Evolutionary conservation across 352 stramenopile genomes (phyloP).

Genomic region (Globisporangium ultimum): DNA sequence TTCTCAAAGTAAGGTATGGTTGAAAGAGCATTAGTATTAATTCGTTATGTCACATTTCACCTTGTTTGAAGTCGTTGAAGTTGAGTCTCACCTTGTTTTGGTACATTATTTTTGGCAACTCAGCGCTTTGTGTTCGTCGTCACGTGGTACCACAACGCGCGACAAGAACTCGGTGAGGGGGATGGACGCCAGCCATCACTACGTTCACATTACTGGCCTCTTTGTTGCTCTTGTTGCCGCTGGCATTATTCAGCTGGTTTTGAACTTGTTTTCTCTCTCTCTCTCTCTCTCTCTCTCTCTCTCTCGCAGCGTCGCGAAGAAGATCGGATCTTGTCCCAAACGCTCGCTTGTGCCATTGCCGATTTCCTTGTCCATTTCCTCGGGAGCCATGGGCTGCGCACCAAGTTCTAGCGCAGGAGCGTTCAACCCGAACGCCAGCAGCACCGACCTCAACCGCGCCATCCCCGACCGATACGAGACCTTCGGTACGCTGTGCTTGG

Average conservation of each 20-base stretch:
- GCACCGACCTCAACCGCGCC: conserved; percentile 26
- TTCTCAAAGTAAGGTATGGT: no score
- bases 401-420: conserved; percentile 9
- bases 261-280: neutral
- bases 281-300: neutral
- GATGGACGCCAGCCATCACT: neutral
- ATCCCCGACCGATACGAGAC: conserved; percentile 64
- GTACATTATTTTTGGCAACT: neutral
- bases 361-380: neutral
- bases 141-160: neutral
- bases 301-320: neutral
- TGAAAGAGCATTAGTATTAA: no score
- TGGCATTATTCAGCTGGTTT: no score
- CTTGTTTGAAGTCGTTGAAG: neutral
- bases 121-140: neutral
- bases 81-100: neutral
- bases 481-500: conserved; percentile 31
- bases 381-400: conserved; percentile 27
- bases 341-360: neutral
- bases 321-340: neutral
- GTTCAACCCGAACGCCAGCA: neutral
- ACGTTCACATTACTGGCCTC: no score
- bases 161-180: neutral
- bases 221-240: no score
- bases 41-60: neutral